Evolutionary conservation across 129 eudicot species (phyloP).

Genomic region (Escallonia herrerae): DNA sequence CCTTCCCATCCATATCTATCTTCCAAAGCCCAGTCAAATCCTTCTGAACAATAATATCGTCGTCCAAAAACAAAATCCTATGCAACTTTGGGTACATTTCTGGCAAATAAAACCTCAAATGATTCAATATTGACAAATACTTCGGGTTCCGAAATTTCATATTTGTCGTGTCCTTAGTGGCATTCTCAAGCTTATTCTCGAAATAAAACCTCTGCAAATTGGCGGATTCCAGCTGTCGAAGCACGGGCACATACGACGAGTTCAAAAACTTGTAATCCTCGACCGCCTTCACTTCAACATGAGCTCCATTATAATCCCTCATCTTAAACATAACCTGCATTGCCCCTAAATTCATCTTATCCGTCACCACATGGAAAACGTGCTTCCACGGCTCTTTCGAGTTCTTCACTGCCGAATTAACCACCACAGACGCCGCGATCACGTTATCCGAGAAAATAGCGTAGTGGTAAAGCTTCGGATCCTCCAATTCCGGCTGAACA

Average conservation of each 20-base stretch:
- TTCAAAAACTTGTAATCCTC: constrained; percentile 86
- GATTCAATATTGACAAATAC: constrained; percentile 81
- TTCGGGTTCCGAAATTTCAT: constrained; percentile 95
- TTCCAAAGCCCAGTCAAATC: constrained; percentile 92
- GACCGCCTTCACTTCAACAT: constrained; percentile 85
- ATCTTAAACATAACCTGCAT: constrained; percentile 98
- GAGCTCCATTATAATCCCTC: constrained; percentile 84
- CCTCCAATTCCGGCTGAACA: constrained; percentile 63
- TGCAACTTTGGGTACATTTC: constrained; percentile 91
- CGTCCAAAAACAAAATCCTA: constrained; percentile 83
- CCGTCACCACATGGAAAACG: constrained; percentile 90
- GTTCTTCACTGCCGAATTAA: constrained; percentile 85
- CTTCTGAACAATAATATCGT: constrained; percentile 88
- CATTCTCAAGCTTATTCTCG: constrained; percentile 85
- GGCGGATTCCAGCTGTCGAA: constrained; percentile 76
- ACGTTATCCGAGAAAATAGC: constrained; percentile 92
- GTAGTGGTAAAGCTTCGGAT: constrained; percentile 82
- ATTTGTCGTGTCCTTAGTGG: constrained; percentile 84
- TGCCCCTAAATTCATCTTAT: constrained; percentile 94
- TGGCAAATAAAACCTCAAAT: constrained; percentile 80
- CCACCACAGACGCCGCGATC: constrained; percentile 92
- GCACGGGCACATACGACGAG: constrained; percentile 85
- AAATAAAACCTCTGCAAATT: constrained; percentile 76
- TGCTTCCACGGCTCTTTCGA: constrained; percentile 83
- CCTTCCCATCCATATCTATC: constrained; percentile 94